Evolutionary conservation across 192 early-diverging fungal genomes (phyloP).

Genomic region (Entomortierella lignicola): DNA sequence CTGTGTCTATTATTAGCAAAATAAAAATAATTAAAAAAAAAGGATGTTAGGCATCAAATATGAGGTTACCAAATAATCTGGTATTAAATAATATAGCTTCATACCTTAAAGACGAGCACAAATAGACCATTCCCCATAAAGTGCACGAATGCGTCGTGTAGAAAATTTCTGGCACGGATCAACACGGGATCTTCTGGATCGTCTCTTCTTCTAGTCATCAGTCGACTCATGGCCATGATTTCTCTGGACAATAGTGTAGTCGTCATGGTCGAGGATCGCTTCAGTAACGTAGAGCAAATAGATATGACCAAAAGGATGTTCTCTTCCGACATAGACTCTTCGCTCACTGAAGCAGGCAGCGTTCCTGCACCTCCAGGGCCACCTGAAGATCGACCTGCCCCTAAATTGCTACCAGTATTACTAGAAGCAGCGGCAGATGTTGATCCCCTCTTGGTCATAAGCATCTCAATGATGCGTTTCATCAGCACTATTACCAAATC

Average conservation of each 20-base stretch:
- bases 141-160: conserved; percentile 63
- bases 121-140: conserved; percentile 71
- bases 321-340: conserved; percentile 59
- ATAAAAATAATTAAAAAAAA: no score
- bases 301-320: conserved; percentile 66
- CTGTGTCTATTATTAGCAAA: conserved; percentile 18
- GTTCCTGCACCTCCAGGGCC: not conserved
- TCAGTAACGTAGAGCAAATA: conserved; percentile 61
- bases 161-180: conserved; percentile 62
- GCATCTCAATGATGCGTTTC: conserved; percentile 53
- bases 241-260: conserved; percentile 66
- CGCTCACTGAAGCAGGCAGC: not conserved
- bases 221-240: conserved; percentile 64
- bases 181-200: conserved; percentile 59
- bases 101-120: conserved; percentile 71
- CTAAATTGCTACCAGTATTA: not conserved
- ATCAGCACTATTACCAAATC: conserved; percentile 45
- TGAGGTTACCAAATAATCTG: no score
- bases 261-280: conserved; percentile 65
- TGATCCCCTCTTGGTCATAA: conserved; percentile 28
- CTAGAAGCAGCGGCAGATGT: not conserved
- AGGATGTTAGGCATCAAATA: no score
- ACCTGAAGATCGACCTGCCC: not conserved
- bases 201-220: conserved; percentile 63
- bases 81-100: not conserved